A percentile compares a stretch with the other conserved stretches of the same genome.
Conservation (phyloP, 1,284 basidiomycete genomes). For the Moesziomyces antarcticus region DNA sequence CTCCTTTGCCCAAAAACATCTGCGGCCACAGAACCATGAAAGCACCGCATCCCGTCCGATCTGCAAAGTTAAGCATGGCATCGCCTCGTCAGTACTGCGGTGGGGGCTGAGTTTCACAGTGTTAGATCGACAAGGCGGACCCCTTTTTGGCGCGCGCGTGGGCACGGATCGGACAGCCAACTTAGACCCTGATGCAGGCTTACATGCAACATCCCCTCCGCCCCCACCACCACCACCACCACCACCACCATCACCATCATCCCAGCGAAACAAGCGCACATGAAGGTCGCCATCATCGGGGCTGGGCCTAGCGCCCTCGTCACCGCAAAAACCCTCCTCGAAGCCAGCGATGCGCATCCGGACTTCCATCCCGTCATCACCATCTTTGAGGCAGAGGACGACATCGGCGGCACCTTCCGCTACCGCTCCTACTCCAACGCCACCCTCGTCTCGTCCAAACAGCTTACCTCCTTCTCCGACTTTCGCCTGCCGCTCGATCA, state of each 20-base stretch:
- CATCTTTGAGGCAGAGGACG: slow-evolving; percentile 72
- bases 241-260: no score
- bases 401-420: slow-evolving; percentile 75
- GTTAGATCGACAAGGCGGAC: no score
- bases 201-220: no score
- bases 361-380: slow-evolving; percentile 71
- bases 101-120: no score
- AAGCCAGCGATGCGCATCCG: slow-evolving; percentile 31
- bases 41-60: slow-evolving; percentile 82
- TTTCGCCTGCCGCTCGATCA: slow-evolving; percentile 73
- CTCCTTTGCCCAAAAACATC: slow-evolving; percentile 70
- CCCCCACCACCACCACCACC: not conserved
- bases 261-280: not conserved
- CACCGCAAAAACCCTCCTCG: slow-evolving; percentile 73
- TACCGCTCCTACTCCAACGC: slow-evolving; percentile 71
- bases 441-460: slow-evolving; percentile 74
- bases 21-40: slow-evolving; percentile 81
- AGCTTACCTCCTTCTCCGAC: slow-evolving; percentile 76
- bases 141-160: no score
- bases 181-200: no score
- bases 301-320: slow-evolving; percentile 75
- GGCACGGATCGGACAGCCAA: no score
- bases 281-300: slow-evolving; percentile 58
- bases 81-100: slow-evolving; percentile 76
- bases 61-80: slow-evolving; percentile 82